A percentile compares a stretch with the other conserved stretches of the same genome.
These are phyloP conservation scores for Penicillium cataractarum DNA, from an alignment of 495 filamentous ascomycete species.

Conservation along the genomic window DNA sequence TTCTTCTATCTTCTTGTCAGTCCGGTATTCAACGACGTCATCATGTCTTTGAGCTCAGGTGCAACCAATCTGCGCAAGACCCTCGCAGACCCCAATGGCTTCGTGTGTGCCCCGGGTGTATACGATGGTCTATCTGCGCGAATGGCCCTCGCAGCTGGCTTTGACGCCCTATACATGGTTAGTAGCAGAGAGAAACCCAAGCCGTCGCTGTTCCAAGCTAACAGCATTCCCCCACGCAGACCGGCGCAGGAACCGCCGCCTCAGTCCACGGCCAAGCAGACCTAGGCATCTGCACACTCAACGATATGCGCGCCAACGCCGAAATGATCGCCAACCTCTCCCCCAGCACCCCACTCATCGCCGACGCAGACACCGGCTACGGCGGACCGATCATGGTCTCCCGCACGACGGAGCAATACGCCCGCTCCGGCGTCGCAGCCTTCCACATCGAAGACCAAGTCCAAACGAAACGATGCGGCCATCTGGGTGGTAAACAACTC, in stretches of 20 bases:
- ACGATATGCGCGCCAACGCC: slow-evolving; percentile 50
- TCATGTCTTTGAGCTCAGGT: slow-evolving; percentile 36
- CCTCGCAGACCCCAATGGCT: slow-evolving; percentile 36
- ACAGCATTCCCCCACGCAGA: slow-evolving; percentile 35
- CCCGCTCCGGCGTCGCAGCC: slow-evolving; percentile 65
- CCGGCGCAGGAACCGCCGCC: slow-evolving; percentile 69
- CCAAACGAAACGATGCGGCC: slow-evolving; percentile 67
- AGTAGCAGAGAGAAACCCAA: neutral
- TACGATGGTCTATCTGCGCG: slow-evolving; percentile 72
- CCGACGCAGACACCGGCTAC: slow-evolving; percentile 72
- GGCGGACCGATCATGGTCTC: slow-evolving; percentile 68
- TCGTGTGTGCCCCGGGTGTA: slow-evolving; percentile 64
- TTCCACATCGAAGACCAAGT: slow-evolving; percentile 78
- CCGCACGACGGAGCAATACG: slow-evolving; percentile 65
- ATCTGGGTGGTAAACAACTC: slow-evolving; percentile 64
- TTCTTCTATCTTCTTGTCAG: neutral
- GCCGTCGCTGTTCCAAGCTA: neutral
- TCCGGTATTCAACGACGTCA: slow-evolving; percentile 9
- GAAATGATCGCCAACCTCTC: slow-evolving; percentile 49
- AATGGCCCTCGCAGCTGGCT: slow-evolving; percentile 62
- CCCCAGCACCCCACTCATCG: slow-evolving; percentile 59
- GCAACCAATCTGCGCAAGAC: slow-evolving; percentile 35
- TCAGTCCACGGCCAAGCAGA: slow-evolving; percentile 70
- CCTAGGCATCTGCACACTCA: slow-evolving; percentile 60
- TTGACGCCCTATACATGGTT: slow-evolving; percentile 69